These are phyloP conservation scores for Verticillium klebahnii DNA, from an alignment of 2,329 filamentous ascomycete genomes.

Conservation along the genomic window DNA sequence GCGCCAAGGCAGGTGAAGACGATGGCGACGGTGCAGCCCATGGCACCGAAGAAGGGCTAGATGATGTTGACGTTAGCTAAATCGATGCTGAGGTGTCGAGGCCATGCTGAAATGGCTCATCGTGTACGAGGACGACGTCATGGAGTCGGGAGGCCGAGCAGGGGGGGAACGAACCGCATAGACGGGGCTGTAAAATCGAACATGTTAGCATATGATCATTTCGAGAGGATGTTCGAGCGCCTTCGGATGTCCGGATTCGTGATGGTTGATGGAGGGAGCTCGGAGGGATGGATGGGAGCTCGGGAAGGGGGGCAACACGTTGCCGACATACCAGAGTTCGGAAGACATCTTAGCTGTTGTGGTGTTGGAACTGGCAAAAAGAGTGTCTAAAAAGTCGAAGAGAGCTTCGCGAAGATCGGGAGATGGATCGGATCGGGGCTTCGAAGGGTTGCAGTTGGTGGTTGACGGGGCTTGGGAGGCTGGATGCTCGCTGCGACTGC, in stretches of 20 bases:
- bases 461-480: conserved; percentile 5
- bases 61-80: conserved; percentile 26
- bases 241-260: background rate
- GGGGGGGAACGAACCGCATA: conserved; percentile 82
- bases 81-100: conserved; percentile 4
- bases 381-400: conserved; percentile 5
- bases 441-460: conserved; percentile 6
- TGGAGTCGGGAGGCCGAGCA: conserved; percentile 11
- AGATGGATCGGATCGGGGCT: conserved; percentile 7
- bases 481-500: conserved; percentile 7
- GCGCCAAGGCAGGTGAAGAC: conserved; percentile 96
- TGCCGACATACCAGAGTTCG: conserved; percentile 72
- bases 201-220: conserved; percentile 17
- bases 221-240: conserved; percentile 1
- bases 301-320: conserved; percentile 24
- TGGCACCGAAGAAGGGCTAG: conserved; percentile 88
- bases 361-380: conserved; percentile 15
- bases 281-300: conserved; percentile 23
- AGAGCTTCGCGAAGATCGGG: conserved; percentile 5
- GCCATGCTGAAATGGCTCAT: conserved; percentile 11
- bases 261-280: conserved; percentile 23
- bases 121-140: conserved; percentile 12
- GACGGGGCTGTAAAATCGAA: conserved; percentile 65
- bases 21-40: conserved; percentile 96
- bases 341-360: conserved; percentile 62